phyloP scores from a whole-genome alignment of 2,329 filamentous ascomycete genomes.

The Colletotrichum navitas region DNA sequence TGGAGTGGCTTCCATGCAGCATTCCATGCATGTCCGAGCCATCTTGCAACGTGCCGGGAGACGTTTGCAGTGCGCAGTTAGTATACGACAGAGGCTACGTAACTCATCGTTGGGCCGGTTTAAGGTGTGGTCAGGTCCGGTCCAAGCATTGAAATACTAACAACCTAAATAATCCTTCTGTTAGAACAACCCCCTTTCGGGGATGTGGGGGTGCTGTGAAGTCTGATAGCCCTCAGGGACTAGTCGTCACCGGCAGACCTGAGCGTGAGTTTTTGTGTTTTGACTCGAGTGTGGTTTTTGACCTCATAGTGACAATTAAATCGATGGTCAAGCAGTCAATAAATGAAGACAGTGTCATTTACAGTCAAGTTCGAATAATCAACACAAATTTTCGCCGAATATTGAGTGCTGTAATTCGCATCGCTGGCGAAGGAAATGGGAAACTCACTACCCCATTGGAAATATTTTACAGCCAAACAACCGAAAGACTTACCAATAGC shows the following conservation, averaged over 20 bases:
- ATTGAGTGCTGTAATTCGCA: neutral
- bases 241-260: neutral
- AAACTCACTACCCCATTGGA: too few relatives aligned
- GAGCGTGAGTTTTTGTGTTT: neutral
- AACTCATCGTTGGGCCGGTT: neutral
- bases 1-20: slow-evolving; percentile 23
- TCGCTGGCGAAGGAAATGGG: neutral
- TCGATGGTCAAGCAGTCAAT: neutral
- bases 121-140: neutral
- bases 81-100: neutral
- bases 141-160: neutral
- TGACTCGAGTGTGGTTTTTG: too few relatives aligned
- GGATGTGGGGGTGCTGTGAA: neutral
- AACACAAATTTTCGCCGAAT: neutral
- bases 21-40: slow-evolving; percentile 20
- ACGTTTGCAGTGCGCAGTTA: slow-evolving; percentile 4
- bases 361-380: neutral
- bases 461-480: fast-evolving
- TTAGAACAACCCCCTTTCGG: neutral
- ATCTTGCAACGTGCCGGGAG: slow-evolving; percentile 1
- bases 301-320: neutral
- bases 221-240: slow-evolving; percentile 7
- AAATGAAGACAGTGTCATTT: too few relatives aligned
- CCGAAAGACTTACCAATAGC: neutral
- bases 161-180: neutral